Conservation (phyloP, 441 rosid species). For the Erodium moschatum region DNA sequence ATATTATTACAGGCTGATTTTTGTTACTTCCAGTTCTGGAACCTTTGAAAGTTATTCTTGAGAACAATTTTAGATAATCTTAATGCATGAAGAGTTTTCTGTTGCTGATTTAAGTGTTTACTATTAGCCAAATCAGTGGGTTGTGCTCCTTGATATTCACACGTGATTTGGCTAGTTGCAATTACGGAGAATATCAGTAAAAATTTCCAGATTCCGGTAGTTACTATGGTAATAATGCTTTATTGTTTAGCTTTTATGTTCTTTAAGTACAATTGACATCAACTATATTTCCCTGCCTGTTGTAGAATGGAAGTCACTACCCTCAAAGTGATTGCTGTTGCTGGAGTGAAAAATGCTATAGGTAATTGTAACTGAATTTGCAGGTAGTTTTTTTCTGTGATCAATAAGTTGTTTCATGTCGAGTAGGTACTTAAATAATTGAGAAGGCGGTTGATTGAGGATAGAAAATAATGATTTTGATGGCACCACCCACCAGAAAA, state of each 20-base stretch:
- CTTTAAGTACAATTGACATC: background rate
- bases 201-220: background rate
- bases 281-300: background rate
- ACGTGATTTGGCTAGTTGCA: background rate
- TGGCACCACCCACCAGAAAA: conserved; percentile 16
- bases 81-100: background rate
- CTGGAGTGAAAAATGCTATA: background rate
- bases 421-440: conserved; percentile 14
- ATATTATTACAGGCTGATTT: background rate
- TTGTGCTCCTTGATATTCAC: background rate
- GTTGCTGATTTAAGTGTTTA: background rate
- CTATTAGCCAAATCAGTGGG: background rate
- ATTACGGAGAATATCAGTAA: background rate
- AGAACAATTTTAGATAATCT: background rate
- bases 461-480: conserved; percentile 11
- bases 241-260: background rate
- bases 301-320: background rate
- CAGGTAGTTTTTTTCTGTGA: background rate
- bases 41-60: background rate
- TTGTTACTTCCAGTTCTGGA: background rate
- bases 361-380: background rate
- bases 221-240: background rate
- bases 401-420: conserved; percentile 20
- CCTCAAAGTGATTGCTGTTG: background rate
- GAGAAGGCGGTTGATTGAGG: background rate